phyloP scores from a whole-genome alignment of 2,329 filamentous ascomycete genomes.

The Beauveria varroae region DNA sequence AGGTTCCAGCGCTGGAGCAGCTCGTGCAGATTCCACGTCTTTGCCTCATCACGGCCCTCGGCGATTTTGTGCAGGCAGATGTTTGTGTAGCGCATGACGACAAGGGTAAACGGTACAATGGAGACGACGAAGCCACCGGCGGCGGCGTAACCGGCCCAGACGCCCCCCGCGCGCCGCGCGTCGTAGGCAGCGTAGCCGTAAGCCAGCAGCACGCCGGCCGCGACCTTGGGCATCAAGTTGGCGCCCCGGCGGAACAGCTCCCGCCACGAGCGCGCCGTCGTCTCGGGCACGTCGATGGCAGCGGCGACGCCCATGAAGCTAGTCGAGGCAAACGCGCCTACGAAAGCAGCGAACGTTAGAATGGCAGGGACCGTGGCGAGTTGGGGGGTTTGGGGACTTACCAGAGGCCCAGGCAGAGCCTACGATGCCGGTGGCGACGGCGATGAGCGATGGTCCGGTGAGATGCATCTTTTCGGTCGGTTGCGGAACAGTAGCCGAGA shows the following conservation, averaged over 20 bases:
- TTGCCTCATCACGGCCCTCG: slow-evolving; percentile 13
- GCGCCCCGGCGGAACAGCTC: slow-evolving; percentile 29
- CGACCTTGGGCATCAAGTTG: slow-evolving; percentile 29
- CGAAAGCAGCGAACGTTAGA: too few species aligned
- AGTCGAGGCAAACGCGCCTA: slow-evolving; percentile 29
- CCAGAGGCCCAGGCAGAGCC: slow-evolving; percentile 32
- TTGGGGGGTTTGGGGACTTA: slow-evolving; percentile 14
- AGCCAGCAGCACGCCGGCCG: slow-evolving; percentile 22
- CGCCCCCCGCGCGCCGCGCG: slow-evolving; percentile 17
- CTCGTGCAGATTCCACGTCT: slow-evolving; percentile 11
- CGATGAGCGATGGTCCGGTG: slow-evolving; percentile 24
- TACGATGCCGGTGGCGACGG: slow-evolving; percentile 29
- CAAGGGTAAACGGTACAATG: slow-evolving; percentile 34
- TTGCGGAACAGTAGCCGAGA: background rate
- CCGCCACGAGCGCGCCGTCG: slow-evolving; percentile 29
- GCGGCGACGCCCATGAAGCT: slow-evolving; percentile 29
- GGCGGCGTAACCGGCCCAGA: slow-evolving; percentile 27
- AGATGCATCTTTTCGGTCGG: slow-evolving; percentile 8
- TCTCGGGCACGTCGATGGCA: slow-evolving; percentile 20
- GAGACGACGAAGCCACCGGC: slow-evolving; percentile 26
- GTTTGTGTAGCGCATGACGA: slow-evolving; percentile 31
- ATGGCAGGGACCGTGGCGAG: background rate
- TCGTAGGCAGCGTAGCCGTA: slow-evolving; percentile 31
- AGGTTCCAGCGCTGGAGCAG: slow-evolving; percentile 18
- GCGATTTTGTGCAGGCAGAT: slow-evolving; percentile 21